A percentile compares a stretch with the other conserved stretches of the same genome.
phyloP scores from a whole-genome alignment of 2,329 filamentous ascomycete species.

The Pseudopithomyces chartarum region DNA sequence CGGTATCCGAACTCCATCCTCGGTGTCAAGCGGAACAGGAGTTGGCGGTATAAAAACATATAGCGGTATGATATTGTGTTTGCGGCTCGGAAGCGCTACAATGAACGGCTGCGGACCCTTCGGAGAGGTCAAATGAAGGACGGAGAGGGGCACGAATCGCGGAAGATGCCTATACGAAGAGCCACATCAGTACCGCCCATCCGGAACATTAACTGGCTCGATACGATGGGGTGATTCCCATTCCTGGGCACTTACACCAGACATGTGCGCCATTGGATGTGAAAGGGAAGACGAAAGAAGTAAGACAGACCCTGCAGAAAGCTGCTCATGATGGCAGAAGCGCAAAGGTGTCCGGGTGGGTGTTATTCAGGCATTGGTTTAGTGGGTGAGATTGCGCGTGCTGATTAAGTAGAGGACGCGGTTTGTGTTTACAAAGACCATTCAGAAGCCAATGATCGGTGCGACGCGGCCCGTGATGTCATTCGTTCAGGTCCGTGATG shows the following conservation, averaged over 20 bases:
- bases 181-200: no score
- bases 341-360: background rate
- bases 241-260: constrained; percentile 23
- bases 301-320: constrained; percentile 38
- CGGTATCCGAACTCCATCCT: constrained; percentile 21
- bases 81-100: constrained; percentile 47
- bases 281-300: constrained; percentile 44
- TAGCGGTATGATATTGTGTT: constrained; percentile 43
- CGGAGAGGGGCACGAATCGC: constrained; percentile 42
- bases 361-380: constrained; percentile 2
- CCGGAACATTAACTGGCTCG: background rate
- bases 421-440: constrained; percentile 6
- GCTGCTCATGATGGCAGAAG: constrained; percentile 30
- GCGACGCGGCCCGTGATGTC: constrained; percentile 2
- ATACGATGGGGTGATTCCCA: background rate
- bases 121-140: constrained; percentile 46
- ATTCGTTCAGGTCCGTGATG: background rate
- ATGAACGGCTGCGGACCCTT: constrained; percentile 50
- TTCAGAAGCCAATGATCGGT: background rate
- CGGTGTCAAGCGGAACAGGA: constrained; percentile 33
- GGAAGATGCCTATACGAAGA: constrained; percentile 31
- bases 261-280: constrained; percentile 45
- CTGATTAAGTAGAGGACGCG: constrained; percentile 1
- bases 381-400: background rate
- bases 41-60: constrained; percentile 50